Evolutionary conservation across 805 yeast species (phyloP).

Genomic region (Yamadazyma endophytica): DNA sequence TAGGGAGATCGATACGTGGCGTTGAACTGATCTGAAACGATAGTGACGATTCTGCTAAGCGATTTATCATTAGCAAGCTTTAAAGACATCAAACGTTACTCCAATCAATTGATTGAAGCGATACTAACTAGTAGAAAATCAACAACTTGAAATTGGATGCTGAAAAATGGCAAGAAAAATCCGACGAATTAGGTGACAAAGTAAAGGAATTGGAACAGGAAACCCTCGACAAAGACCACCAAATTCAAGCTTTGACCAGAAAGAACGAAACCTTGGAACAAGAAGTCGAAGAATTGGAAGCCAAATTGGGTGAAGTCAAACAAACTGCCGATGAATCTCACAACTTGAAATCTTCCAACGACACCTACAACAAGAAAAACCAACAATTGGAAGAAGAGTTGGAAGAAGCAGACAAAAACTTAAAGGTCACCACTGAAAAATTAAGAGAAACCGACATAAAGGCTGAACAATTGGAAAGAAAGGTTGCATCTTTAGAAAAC

Average conservation of each 20-base stretch:
- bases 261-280: constrained; percentile 87
- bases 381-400: constrained; percentile 85
- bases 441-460: constrained; percentile 93
- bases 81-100: too few species aligned
- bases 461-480: constrained; percentile 94
- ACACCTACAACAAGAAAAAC: constrained; percentile 85
- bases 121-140: constrained; percentile 54
- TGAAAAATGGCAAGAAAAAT: constrained; percentile 95
- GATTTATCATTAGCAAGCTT: too few species aligned
- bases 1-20: too few species aligned
- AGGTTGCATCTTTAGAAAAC: constrained; percentile 83
- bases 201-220: constrained; percentile 92
- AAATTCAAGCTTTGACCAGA: constrained; percentile 87
- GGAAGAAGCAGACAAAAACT: constrained; percentile 84
- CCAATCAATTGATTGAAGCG: neutral
- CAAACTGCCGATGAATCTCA: constrained; percentile 87
- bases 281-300: constrained; percentile 74
- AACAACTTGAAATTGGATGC: constrained; percentile 89
- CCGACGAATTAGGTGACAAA: constrained; percentile 77
- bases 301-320: constrained; percentile 70
- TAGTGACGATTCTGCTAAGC: too few species aligned
- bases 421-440: constrained; percentile 90
- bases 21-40: too few species aligned
- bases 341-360: constrained; percentile 84
- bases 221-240: constrained; percentile 87